Percentiles rank a stretch among this genome's conserved stretches.
phyloP scores from a whole-genome alignment of 164 flowering plant species.

The Sextonia rubra region DNA sequence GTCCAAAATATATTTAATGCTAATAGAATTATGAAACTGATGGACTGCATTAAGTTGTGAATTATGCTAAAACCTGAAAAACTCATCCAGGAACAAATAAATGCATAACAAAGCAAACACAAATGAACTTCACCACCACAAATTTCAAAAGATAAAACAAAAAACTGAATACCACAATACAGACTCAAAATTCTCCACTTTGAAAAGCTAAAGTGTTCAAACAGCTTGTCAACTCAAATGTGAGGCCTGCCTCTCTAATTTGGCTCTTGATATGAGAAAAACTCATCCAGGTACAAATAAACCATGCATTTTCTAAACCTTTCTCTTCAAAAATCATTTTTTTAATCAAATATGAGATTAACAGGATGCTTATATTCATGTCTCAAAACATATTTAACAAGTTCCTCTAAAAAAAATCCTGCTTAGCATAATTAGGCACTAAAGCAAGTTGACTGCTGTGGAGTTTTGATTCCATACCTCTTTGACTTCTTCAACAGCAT shows the following conservation, averaged over 20 bases:
- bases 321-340: not conserved
- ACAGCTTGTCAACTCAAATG: not conserved
- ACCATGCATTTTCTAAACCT: not conserved
- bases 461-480: conserved; percentile 47
- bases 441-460: not conserved
- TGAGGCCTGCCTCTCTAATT: not conserved
- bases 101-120: too few species aligned
- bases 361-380: not conserved
- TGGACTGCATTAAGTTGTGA: too few species aligned
- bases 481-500: conserved; percentile 93
- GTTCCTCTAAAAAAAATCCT: too few species aligned
- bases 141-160: not conserved
- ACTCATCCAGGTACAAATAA: too few species aligned
- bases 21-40: too few species aligned
- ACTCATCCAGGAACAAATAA: too few species aligned
- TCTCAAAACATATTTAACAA: not conserved
- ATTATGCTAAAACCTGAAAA: too few species aligned
- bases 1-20: too few species aligned
- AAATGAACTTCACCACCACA: too few species aligned
- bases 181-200: not conserved
- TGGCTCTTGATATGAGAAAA: not conserved
- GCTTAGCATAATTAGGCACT: not conserved
- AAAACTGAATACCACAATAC: too few species aligned
- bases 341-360: too few species aligned
- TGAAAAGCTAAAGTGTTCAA: not conserved